phyloP scores from a whole-genome alignment of 2,329 filamentous ascomycete species.

The Polychaeton citri region DNA sequence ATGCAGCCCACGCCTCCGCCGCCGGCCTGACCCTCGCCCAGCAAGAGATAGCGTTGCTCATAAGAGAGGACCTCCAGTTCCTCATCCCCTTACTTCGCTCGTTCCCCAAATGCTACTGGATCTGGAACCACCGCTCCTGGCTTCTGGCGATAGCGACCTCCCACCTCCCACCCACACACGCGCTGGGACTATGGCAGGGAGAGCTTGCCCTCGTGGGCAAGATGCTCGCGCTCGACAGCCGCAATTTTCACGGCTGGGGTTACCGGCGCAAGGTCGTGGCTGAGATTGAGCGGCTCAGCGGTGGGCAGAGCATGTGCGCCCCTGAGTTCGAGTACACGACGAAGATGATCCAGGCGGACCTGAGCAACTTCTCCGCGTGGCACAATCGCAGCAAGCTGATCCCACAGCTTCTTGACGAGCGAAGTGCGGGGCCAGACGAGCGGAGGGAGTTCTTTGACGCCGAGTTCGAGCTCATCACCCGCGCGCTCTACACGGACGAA shows the following conservation, averaged over 20 bases:
- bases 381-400: conserved; percentile 81
- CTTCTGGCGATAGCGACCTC: conserved; percentile 58
- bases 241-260: conserved; percentile 95
- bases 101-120: conserved; percentile 97
- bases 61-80: conserved; percentile 66
- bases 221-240: conserved; percentile 73
- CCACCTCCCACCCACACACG: conserved; percentile 42
- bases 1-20: conserved; percentile 13
- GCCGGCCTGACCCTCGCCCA: conserved; percentile 18
- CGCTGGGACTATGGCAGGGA: conserved; percentile 63
- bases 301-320: conserved; percentile 46
- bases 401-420: conserved; percentile 58
- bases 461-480: conserved; percentile 63
- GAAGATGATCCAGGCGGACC: conserved; percentile 68
- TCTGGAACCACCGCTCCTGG: conserved; percentile 95
- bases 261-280: conserved; percentile 70
- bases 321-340: conserved; percentile 81
- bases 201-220: conserved; percentile 74
- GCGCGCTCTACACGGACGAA: conserved; percentile 74
- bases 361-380: conserved; percentile 97
- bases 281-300: conserved; percentile 51
- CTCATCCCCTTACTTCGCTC: conserved; percentile 71
- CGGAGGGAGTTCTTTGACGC: conserved; percentile 54
- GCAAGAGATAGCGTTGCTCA: conserved; percentile 34
- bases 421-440: conserved; percentile 47